Base-by-base conservation (phyloP, 495 filamentous ascomycete genomes). In the Astrothelium macrocarpum region DNA sequence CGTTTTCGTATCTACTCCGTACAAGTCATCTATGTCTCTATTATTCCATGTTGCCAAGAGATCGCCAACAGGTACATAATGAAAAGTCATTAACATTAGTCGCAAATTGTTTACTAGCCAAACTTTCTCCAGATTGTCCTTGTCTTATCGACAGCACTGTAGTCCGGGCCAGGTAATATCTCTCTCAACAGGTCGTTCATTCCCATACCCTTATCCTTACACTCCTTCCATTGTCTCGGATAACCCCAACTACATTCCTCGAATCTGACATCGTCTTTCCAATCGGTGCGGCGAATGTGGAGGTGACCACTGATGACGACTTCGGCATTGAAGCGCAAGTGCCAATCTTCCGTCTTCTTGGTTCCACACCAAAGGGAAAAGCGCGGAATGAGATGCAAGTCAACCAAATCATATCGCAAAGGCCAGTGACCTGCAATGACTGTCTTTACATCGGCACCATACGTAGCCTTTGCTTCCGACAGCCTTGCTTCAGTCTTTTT, bases 311-410 rank as follows among this genome's bases (percentile, higher is more conserved):
- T 76, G 3, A 76, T 72, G 5, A 76, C 70, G 7, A 76, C 74
- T 56, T 73, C 73, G 2, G 73, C 74, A 34, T 72, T 72, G 59
- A 69, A 76, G 61, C 64, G 64, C 29, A 31, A 66, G 59, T 76
- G 74, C 74, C 74, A 76, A 62, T 75, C 67, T 25, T 74, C 68
- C 26, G 74, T 76, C 66, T 72, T 70, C 66, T 69, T 75, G 1
- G 74, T 75, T 32, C 74, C 74, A 59, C 74, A 76, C 74, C 74
- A 76, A 0, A 75, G 42, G 32, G 59, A 65, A 66, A 76, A 76
- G 4, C 74, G 63, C 0, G 74, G 74, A 7, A 76, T 66, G 23
- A 65, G 66, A n/a, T 59, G 59, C 31, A 76, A 65, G 63, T 68
- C 68, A 56, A 76, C 70, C n/a, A 74, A 69, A 62, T 75, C 74